These are phyloP conservation scores for Hibiscus tridactylites DNA, from an alignment of 345 rosid genomes.

Conservation along the genomic window DNA sequence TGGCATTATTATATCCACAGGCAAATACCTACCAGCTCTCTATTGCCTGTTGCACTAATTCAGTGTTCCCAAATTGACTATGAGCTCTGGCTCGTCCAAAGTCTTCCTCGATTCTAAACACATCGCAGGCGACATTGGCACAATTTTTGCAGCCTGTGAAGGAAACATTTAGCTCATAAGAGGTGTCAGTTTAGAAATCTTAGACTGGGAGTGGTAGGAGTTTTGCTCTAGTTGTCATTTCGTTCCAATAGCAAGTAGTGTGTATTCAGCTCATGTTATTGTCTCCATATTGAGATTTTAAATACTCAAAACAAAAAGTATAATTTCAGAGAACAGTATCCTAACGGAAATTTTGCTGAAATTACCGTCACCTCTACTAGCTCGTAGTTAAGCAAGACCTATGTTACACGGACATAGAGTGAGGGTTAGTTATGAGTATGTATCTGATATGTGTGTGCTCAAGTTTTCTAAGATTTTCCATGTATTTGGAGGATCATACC, in stretches of 20 bases:
- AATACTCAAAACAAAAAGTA: not conserved
- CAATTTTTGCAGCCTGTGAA: slow-evolving; percentile 88
- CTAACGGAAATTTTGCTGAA: no score
- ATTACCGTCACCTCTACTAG: not conserved
- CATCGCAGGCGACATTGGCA: slow-evolving; percentile 67
- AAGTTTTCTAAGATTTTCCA: not conserved
- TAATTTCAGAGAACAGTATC: not conserved
- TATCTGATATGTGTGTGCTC: not conserved
- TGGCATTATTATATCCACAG: not conserved
- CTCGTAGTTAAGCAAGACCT: not conserved
- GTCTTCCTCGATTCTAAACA: slow-evolving; percentile 81
- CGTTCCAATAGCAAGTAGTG: not conserved
- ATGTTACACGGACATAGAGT: not conserved
- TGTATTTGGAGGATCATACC: not conserved
- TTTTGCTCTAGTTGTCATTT: not conserved
- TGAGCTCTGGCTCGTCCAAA: slow-evolving; percentile 90
- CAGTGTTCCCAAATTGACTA: slow-evolving; percentile 54
- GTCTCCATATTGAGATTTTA: not conserved
- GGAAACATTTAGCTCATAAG: not conserved
- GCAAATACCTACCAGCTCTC: slow-evolving; percentile 62
- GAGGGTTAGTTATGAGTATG: not conserved
- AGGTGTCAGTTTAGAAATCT: not conserved
- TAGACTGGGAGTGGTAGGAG: not conserved
- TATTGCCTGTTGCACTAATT: slow-evolving; percentile 68
- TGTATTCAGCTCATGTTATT: not conserved